Percentiles rank a stretch among this genome's conserved stretches.
These are phyloP conservation scores for Rutidosis leptorrhynchoides DNA, from an alignment of 129 eudicot genomes.

Conservation along the genomic window DNA sequence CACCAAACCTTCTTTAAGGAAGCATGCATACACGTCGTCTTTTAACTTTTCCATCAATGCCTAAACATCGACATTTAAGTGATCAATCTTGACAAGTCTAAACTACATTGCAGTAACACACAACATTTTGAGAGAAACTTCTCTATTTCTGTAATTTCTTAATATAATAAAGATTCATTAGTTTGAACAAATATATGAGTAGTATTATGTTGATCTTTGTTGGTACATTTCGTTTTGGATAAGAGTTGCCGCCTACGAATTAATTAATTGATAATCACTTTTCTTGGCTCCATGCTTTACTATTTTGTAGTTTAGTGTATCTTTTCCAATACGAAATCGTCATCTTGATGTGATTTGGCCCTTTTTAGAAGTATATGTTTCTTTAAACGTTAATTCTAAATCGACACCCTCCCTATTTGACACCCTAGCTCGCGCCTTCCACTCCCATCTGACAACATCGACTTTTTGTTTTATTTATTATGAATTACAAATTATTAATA, in stretches of 20 bases:
- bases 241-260: slow-evolving; percentile 1
- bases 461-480: no score
- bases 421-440: no score
- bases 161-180: neutral
- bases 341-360: slow-evolving; percentile 31
- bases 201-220: neutral
- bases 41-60: slow-evolving; percentile 21
- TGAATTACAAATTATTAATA: no score
- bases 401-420: no score
- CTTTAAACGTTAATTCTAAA: no score
- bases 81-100: slow-evolving; percentile 22
- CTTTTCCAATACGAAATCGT: neutral
- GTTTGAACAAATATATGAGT: slow-evolving; percentile 3
- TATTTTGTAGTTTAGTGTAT: slow-evolving; percentile 15
- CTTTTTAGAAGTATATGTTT: slow-evolving; percentile 14
- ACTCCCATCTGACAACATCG: no score
- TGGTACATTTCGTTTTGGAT: neutral
- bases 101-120: neutral
- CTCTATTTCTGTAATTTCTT: no score
- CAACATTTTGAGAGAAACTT: slow-evolving; percentile 10
- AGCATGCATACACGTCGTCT: slow-evolving; percentile 14
- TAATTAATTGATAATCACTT: neutral
- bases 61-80: slow-evolving; percentile 11
- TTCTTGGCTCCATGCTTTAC: neutral
- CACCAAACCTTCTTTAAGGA: slow-evolving; percentile 19